Evolutionary conservation across 192 early-diverging fungal genomes (phyloP).

Genomic region (Dissophora globulifera): DNA sequence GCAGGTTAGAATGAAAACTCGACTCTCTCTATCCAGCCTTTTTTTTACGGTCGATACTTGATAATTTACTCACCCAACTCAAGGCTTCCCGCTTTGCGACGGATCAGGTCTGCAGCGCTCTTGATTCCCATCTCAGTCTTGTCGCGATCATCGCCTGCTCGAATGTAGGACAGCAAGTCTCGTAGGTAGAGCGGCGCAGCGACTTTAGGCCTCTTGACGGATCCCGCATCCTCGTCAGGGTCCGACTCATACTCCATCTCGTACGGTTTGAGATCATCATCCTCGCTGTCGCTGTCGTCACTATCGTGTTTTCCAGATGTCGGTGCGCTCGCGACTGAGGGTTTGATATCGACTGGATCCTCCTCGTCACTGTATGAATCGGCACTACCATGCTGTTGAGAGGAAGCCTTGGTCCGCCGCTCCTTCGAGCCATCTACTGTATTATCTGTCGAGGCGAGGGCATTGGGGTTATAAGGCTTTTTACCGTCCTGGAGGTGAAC

Average conservation of each 20-base stretch:
- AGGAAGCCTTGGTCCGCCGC: too few relatives aligned
- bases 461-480: not conserved
- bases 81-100: constrained; percentile 38
- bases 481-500: constrained; percentile 25
- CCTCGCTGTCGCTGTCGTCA: constrained; percentile 6
- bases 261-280: constrained; percentile 39
- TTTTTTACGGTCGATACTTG: too few relatives aligned
- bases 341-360: constrained; percentile 21
- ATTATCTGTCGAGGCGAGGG: not conserved
- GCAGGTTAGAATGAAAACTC: too few relatives aligned
- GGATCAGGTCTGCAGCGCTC: constrained; percentile 31
- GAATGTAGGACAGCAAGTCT: constrained; percentile 25
- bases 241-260: constrained; percentile 47
- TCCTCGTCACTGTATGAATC: too few relatives aligned
- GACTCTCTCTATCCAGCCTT: too few relatives aligned
- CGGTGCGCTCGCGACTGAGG: not conserved
- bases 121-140: constrained; percentile 38
- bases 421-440: too few relatives aligned
- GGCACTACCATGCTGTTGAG: too few relatives aligned
- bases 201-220: constrained; percentile 23
- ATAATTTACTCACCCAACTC: constrained; percentile 28
- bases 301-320: not conserved
- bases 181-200: constrained; percentile 25
- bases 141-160: constrained; percentile 41
- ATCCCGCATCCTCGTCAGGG: constrained; percentile 27